phyloP scores from a whole-genome alignment of 768 basidiomycete species.

The Lactarius deliciosus region DNA sequence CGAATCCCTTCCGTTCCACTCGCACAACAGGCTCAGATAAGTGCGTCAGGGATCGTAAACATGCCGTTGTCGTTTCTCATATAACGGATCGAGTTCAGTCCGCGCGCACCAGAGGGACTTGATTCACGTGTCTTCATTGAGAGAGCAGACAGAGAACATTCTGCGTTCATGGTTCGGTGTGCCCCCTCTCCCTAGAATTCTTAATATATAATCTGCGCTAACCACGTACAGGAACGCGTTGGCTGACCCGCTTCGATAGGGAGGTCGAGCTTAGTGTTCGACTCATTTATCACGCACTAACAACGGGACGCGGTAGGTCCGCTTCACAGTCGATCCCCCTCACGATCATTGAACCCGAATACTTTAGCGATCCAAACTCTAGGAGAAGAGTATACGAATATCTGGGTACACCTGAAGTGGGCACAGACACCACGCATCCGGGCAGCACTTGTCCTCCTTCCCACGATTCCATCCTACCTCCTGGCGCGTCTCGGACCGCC shows the following conservation, averaged over 20 bases:
- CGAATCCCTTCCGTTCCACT: constrained; percentile 51
- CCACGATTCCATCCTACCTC: constrained; percentile 63
- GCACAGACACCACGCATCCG: constrained; percentile 51
- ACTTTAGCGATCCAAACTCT: constrained; percentile 70
- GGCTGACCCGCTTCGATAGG: constrained; percentile 78
- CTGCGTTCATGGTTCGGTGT: constrained; percentile 76
- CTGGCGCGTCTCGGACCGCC: constrained; percentile 49
- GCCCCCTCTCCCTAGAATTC: constrained; percentile 29
- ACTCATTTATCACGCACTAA: constrained; percentile 70
- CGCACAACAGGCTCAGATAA: constrained; percentile 85
- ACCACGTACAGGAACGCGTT: constrained; percentile 61
- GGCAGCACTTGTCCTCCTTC: constrained; percentile 59
- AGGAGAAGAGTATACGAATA: constrained; percentile 89
- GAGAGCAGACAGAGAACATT: constrained; percentile 72
- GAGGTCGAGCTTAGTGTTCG: constrained; percentile 72
- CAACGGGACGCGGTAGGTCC: constrained; percentile 65
- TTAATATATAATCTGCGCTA: constrained; percentile 14
- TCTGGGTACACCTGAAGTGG: constrained; percentile 51
- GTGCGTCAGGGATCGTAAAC: constrained; percentile 45
- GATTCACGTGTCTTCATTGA: constrained; percentile 71
- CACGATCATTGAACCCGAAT: constrained; percentile 21
- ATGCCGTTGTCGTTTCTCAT: constrained; percentile 4
- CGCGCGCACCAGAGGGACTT: constrained; percentile 83
- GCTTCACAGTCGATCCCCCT: constrained; percentile 8
- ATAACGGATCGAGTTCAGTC: constrained; percentile 47